These are phyloP conservation scores for Trichocomaceae sp. DNA, from an alignment of 2,329 filamentous ascomycete genomes.

Conservation along the genomic window DNA sequence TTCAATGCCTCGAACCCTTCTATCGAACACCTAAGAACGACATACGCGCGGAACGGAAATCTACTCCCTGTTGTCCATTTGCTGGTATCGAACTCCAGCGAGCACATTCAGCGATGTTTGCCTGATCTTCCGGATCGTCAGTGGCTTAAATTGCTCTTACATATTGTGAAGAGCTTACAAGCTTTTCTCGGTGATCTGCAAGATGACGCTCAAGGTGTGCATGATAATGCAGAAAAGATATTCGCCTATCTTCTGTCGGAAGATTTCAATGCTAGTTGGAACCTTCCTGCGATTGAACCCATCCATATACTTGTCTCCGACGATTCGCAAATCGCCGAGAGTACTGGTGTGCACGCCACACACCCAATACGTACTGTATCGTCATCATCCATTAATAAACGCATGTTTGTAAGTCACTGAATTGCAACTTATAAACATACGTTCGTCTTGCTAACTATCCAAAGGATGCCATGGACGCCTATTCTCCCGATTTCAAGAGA, in stretches of 20 bases:
- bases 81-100: slow-evolving; percentile 40
- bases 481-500: slow-evolving; percentile 30
- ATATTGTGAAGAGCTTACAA: slow-evolving; percentile 28
- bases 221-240: slow-evolving; percentile 36
- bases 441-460: background rate
- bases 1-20: slow-evolving; percentile 35
- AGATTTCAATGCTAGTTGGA: slow-evolving; percentile 33
- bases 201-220: slow-evolving; percentile 35
- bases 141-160: slow-evolving; percentile 28
- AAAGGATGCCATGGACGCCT: slow-evolving; percentile 27
- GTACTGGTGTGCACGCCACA: slow-evolving; percentile 1
- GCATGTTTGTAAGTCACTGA: slow-evolving; percentile 24
- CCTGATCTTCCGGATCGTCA: slow-evolving; percentile 29
- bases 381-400: slow-evolving; percentile 22
- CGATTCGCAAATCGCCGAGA: slow-evolving; percentile 12
- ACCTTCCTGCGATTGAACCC: slow-evolving; percentile 32
- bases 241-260: slow-evolving; percentile 28
- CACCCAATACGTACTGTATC: slow-evolving; percentile 12
- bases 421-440: background rate
- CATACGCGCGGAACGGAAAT: slow-evolving; percentile 27
- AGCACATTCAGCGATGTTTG: slow-evolving; percentile 41
- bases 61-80: slow-evolving; percentile 40
- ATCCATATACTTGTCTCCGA: slow-evolving; percentile 28
- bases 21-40: slow-evolving; percentile 34
- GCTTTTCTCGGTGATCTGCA: slow-evolving; percentile 36